These are phyloP conservation scores for Paracoccidioides brasiliensis DNA, from an alignment of 2,329 filamentous ascomycete genomes.

Conservation along the genomic window DNA sequence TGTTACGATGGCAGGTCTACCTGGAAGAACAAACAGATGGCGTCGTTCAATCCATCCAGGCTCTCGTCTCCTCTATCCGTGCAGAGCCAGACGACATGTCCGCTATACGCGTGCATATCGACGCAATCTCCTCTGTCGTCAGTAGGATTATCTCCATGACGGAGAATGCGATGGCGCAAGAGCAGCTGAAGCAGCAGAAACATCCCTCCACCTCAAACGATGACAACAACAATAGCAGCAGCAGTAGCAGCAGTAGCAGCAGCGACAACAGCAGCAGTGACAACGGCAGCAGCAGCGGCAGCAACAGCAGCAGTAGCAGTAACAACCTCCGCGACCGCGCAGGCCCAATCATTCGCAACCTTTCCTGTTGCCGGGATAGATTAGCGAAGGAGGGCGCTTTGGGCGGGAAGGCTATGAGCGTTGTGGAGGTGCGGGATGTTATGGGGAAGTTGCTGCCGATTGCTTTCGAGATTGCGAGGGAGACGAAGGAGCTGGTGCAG, in stretches of 20 bases:
- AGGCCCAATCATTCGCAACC: constrained; percentile 27
- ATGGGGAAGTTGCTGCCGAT: constrained; percentile 64
- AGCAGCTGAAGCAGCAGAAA: background rate
- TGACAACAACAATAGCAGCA: background rate
- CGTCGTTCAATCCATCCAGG: constrained; percentile 67
- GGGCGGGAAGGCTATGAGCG: constrained; percentile 46
- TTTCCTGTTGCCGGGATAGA: constrained; percentile 52
- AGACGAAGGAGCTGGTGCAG: constrained; percentile 60
- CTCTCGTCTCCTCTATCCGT: constrained; percentile 61
- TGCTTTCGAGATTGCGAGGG: constrained; percentile 73
- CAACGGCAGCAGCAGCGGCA: background rate
- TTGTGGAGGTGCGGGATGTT: constrained; percentile 41
- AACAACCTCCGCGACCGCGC: constrained; percentile 32
- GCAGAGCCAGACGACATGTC: constrained; percentile 46
- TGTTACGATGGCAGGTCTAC: constrained; percentile 43
- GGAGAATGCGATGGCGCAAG: constrained; percentile 38
- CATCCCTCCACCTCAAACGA: background rate
- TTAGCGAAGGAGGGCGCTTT: constrained; percentile 51
- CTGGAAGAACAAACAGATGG: constrained; percentile 71
- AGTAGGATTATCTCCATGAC: constrained; percentile 56
- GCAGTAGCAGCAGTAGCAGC: background rate
- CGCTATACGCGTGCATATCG: constrained; percentile 56
- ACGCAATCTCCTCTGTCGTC: constrained; percentile 57
- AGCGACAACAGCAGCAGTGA: background rate
- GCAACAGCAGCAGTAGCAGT: constrained; percentile 14